Percentiles rank a stretch among this genome's conserved stretches.
These are phyloP conservation scores for Diplogelasinospora grovesii DNA, from an alignment of 495 filamentous ascomycete species.

Conservation along the genomic window DNA sequence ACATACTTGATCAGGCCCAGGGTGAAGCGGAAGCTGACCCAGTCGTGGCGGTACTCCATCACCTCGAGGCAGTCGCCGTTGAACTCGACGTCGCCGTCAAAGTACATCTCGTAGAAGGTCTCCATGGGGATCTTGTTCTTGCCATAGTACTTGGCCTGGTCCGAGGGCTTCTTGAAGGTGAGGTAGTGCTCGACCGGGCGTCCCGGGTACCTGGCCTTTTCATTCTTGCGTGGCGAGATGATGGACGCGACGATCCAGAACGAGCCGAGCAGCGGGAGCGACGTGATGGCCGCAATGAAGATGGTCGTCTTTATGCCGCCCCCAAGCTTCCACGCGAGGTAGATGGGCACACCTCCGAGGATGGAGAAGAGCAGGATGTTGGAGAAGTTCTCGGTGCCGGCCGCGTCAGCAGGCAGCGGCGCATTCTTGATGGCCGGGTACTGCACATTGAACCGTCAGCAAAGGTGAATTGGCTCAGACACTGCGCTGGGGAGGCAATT, in stretches of 20 bases:
- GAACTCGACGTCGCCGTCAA: conserved; percentile 77
- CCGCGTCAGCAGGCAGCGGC: conserved; percentile 69
- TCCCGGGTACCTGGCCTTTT: conserved; percentile 70
- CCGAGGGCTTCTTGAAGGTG: conserved; percentile 69
- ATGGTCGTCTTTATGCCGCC: conserved; percentile 65
- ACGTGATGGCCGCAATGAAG: conserved; percentile 60
- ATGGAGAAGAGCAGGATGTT: conserved; percentile 55
- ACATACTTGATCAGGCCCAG: conserved; percentile 48
- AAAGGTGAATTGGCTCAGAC: conserved; percentile 9
- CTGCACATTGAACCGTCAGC: conserved; percentile 34
- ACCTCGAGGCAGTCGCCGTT: conserved; percentile 76
- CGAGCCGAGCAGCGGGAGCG: conserved; percentile 58
- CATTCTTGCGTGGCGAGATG: conserved; percentile 66
- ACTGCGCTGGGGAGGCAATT: conserved; percentile 22
- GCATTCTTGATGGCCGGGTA: conserved; percentile 74
- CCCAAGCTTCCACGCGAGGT: conserved; percentile 60
- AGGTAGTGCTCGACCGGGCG: conserved; percentile 80
- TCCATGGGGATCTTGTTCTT: conserved; percentile 76
- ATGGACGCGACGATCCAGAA: conserved; percentile 66
- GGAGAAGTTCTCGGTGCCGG: conserved; percentile 64
- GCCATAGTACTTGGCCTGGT: conserved; percentile 67
- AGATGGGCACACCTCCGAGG: conserved; percentile 55
- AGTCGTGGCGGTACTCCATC: conserved; percentile 80
- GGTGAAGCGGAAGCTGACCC: conserved; percentile 79
- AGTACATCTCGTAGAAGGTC: conserved; percentile 87